Evolutionary conservation across 345 rosid species (phyloP), one percentile per base, ranked within the genome.

Genomic region (Eutrema japonicum): DNA sequence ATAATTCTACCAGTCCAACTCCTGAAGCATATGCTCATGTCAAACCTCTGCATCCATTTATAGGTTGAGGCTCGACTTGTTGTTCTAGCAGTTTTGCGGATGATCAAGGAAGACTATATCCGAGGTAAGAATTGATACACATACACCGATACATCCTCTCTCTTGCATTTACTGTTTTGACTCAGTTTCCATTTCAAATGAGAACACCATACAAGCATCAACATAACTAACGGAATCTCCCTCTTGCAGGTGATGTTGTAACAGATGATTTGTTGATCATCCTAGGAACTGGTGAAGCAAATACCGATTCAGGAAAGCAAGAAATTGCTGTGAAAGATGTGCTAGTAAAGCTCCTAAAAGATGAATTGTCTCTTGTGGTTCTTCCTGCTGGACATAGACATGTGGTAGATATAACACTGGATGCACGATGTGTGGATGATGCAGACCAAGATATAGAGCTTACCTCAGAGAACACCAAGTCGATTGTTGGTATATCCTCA

Each of bases 31-130:
- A 43, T 63, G 48, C 12, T 36, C 55, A 14, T 70, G 59, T 8
- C 70, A 56, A 45, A 18, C 64, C 46, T 72, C 38, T 71, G 36
- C 61, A 72, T 82, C 42, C 59, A 64, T 71, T 52, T 73, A 77
- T 85, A 95, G 97, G 89, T 89, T 75, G 97, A 95, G 81, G 89
- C 92, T 74, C 92, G 97, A 68, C 93, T 92, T 51, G 89, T 95
- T 71, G 88, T 92, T 77, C 88, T 95, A 50, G 96, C 99, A 33
- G 93, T 91, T 74, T 82, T 90, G 45, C 82, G 88, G 58, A 90
- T 89, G 97, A 88, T 92, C 76, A 92, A 90, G 83, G 97, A 95
- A 88, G 90, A 85, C 71, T 79, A 80, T 50, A 67, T 71, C 58
- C 68, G 66, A 77, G 96, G 97, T 91, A 73, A 2, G 70, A 18